Base-by-base conservation (phyloP, 225 moss, liverwort and hornwort species). In the Physcomitrellopsis africana region DNA sequence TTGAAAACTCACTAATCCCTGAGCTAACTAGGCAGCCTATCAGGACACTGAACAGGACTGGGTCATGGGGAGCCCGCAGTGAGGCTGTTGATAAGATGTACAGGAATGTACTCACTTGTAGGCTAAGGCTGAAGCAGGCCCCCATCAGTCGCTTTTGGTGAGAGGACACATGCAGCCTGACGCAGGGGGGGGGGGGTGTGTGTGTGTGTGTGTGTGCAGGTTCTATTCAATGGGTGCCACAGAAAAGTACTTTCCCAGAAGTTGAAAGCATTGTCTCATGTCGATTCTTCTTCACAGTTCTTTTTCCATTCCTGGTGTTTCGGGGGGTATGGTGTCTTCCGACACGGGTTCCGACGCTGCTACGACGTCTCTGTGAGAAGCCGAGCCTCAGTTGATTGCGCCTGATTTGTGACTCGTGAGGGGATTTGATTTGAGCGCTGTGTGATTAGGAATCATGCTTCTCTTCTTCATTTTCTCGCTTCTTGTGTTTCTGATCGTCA, bases 381-480 rank as follows among this genome's bases (percentile, higher is more conserved):
- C 32, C 4, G 7, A 37, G 32, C 32, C 32, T 37, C 32, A 37
- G 32, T 4, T 37, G 32, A 37, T 37, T 37, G 32, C 32, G 55
- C 41, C 19, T 41, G 51, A 12, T 19, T 53, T 17, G 29, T 12
- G n/a, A 18, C 32, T 15, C 60, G 9, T 17, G 10, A 10, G 17
- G 15, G 16, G 20, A 32, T 32, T 29, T 32, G 32, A 29, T 49
- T 49, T 11, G 49, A 15, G 58, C 22, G 32, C 32, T 37, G 32
- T 37, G 0, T 58, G 55, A 8, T 20, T 18, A 1, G n/a, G 2
- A 15, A 49, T 41, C 46, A 83, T 87, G 87, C 72, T 87, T 63
- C 82, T 79, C 16, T 45, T 87, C 19, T 87, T 87, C 77, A 85
- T 87, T 60, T 77, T 85, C 37, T 85, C 87, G 53, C 57, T 87